Conservation (phyloP, 2,329 filamentous ascomycete genomes). For the Diaporthe vaccinii region DNA sequence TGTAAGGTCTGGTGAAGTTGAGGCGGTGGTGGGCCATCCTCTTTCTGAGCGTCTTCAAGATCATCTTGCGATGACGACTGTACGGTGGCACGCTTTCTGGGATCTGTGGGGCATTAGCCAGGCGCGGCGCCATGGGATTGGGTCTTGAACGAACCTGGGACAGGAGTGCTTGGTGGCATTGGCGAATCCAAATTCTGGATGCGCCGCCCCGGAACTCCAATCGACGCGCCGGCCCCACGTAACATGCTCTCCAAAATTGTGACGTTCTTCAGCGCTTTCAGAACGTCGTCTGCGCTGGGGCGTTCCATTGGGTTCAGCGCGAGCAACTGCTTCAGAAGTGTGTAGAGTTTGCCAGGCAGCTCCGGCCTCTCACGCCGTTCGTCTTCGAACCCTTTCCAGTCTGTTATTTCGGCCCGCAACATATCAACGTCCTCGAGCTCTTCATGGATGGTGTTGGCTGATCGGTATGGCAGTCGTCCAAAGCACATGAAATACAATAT, state of each 20-base stretch:
- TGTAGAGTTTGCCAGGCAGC: constrained; percentile 87
- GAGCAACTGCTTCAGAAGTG: constrained; percentile 84
- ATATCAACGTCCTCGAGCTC: constrained; percentile 92
- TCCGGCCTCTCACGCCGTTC: constrained; percentile 82
- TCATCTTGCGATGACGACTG: constrained; percentile 51
- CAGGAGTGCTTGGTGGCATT: constrained; percentile 61
- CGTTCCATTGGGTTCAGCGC: constrained; percentile 81
- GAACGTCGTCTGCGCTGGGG: constrained; percentile 87
- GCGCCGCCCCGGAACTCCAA: constrained; percentile 59
- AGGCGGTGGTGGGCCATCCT: constrained; percentile 47
- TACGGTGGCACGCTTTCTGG: constrained; percentile 50
- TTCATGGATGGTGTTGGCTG: constrained; percentile 87
- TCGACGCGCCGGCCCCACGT: constrained; percentile 51
- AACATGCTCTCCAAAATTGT: constrained; percentile 60
- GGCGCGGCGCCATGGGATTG: neutral
- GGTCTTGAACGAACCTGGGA: constrained; percentile 54
- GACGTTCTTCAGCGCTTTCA: constrained; percentile 82
- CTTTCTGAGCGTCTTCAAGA: constrained; percentile 44
- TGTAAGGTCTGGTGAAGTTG: constrained; percentile 49
- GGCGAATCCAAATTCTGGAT: constrained; percentile 71
- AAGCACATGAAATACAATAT: constrained; percentile 99
- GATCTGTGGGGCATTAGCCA: constrained; percentile 46
- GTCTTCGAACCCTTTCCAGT: constrained; percentile 89
- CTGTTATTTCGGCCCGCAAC: constrained; percentile 85
- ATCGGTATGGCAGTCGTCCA: constrained; percentile 85